These are phyloP conservation scores for Coniella vitis DNA, from an alignment of 2,329 filamentous ascomycete species.

Conservation along the genomic window DNA sequence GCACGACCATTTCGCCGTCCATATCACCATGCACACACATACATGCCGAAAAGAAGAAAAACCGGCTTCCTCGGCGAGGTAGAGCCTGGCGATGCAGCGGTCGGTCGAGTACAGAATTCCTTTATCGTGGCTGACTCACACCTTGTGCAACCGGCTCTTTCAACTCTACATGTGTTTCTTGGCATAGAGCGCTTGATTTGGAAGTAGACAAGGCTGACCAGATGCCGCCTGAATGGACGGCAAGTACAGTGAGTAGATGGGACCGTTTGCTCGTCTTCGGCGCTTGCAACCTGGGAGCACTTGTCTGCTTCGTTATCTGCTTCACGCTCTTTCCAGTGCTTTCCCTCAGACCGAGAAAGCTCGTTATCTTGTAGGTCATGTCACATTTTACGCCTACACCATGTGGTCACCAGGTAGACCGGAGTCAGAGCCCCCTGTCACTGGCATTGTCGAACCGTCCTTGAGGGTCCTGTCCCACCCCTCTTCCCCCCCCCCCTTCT, in stretches of 20 bases:
- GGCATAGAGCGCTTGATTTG: neutral
- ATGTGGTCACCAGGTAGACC: conserved; percentile 3
- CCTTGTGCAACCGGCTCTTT: conserved; percentile 5
- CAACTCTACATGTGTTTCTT: conserved; percentile 17
- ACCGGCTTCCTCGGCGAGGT: too few species aligned
- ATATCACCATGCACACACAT: neutral
- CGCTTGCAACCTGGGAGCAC: conserved; percentile 81
- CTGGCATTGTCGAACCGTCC: neutral
- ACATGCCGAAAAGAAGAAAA: too few species aligned
- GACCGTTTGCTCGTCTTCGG: conserved; percentile 89
- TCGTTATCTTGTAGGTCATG: conserved; percentile 85
- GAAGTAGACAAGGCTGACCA: conserved; percentile 22
- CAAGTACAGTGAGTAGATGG: conserved; percentile 81
- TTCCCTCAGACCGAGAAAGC: conserved; percentile 78
- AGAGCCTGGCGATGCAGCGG: too few species aligned
- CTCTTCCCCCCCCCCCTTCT: too few species aligned
- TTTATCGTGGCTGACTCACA: too few species aligned
- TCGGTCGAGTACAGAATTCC: too few species aligned
- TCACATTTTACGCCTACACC: conserved; percentile 17
- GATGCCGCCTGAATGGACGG: conserved; percentile 8
- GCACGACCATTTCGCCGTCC: neutral
- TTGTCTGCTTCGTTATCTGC: conserved; percentile 88
- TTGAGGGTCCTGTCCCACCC: neutral
- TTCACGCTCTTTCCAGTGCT: conserved; percentile 85
- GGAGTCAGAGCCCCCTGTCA: conserved; percentile 4